These are phyloP conservation scores for Tagetes erecta DNA, from an alignment of 129 eudicot species.

Conservation along the genomic window DNA sequence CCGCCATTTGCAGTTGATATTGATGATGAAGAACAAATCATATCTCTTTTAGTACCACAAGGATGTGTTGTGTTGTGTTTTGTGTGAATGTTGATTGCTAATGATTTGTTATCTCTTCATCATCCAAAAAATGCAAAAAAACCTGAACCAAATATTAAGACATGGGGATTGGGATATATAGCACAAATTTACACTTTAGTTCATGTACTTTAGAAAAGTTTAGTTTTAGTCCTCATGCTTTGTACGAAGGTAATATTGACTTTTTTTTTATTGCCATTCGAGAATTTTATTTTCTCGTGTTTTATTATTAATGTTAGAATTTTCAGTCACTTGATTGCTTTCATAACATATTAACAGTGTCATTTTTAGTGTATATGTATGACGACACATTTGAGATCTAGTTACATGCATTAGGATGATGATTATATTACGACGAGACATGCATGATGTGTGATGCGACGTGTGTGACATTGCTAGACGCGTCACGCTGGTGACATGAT, in stretches of 20 bases:
- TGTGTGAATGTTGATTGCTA: background rate
- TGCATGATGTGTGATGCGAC: too few relatives aligned
- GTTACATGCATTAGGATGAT: too few relatives aligned
- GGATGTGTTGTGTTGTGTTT: background rate
- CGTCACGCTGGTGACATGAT: too few relatives aligned
- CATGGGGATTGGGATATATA: conserved; percentile 23
- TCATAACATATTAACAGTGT: too few relatives aligned
- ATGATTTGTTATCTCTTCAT: conserved; percentile 20
- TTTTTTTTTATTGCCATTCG: background rate
- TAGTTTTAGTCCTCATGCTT: background rate
- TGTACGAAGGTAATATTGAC: background rate
- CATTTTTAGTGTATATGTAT: too few relatives aligned
- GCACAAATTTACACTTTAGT: background rate
- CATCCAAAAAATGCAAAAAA: conserved; percentile 17
- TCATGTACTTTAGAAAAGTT: background rate
- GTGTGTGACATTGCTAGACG: too few relatives aligned
- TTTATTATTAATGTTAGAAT: too few relatives aligned
- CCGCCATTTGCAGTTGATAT: conserved; percentile 30
- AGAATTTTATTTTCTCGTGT: background rate
- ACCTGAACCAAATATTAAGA: conserved; percentile 30
- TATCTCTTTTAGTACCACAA: conserved; percentile 3
- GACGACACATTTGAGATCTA: too few relatives aligned
- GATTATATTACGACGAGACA: too few relatives aligned
- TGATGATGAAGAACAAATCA: conserved; percentile 32
- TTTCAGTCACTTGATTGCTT: too few relatives aligned